Conservation (phyloP, 139 green algal genomes). For the Chlamydomonas schloesseri region DNA sequence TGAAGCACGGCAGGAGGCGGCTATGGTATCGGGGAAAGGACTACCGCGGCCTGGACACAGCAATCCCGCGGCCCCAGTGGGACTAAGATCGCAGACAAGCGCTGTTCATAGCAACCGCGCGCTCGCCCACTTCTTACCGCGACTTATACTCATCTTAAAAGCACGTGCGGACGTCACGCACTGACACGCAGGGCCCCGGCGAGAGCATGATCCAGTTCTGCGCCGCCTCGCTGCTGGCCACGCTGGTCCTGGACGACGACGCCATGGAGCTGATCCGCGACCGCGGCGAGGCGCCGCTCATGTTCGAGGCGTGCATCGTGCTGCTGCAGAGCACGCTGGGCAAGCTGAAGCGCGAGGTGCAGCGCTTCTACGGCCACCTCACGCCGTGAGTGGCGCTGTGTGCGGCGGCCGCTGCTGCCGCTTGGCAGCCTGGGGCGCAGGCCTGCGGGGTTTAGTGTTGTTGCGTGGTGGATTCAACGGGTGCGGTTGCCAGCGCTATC, state of each 20-base stretch:
- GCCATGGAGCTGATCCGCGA: constrained; percentile 70
- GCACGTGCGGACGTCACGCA: too few relatives aligned
- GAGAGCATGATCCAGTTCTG: constrained; percentile 72
- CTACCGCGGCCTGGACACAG: too few relatives aligned
- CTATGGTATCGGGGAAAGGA: too few relatives aligned
- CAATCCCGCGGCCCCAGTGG: too few relatives aligned
- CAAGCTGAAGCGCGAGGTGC: constrained; percentile 59
- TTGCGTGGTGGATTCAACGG: too few relatives aligned
- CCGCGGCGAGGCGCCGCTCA: constrained; percentile 60
- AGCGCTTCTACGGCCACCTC: constrained; percentile 45
- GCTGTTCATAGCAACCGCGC: too few relatives aligned
- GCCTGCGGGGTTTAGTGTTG: too few relatives aligned
- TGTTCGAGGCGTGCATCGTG: constrained; percentile 67
- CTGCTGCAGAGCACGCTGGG: constrained; percentile 58
- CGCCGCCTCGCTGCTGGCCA: constrained; percentile 78
- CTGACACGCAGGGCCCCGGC: constrained; percentile 53
- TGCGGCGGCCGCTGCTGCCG: neutral
- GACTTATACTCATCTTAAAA: too few relatives aligned
- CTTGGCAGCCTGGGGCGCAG: neutral
- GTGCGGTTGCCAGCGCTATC: too few relatives aligned
- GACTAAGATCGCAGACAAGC: too few relatives aligned
- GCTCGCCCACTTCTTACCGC: too few relatives aligned
- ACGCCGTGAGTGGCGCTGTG: constrained; percentile 4
- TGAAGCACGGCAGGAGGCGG: too few relatives aligned
- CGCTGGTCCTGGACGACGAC: constrained; percentile 81